Conservation (phyloP, 768 basidiomycete species). For the Imleria badia region DNA sequence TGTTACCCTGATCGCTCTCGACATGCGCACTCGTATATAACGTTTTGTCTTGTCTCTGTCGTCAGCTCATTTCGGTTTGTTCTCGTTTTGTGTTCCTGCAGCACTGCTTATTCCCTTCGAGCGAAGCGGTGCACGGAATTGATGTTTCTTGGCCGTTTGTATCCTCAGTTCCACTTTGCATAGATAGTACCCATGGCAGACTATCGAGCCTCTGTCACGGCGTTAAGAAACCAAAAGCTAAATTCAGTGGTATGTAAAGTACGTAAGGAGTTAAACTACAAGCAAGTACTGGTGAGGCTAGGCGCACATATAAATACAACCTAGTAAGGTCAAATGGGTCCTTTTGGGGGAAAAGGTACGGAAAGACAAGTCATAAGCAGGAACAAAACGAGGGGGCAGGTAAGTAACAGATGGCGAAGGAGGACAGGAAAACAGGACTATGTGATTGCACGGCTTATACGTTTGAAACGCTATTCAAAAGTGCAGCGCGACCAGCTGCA, state of each 20-base stretch:
- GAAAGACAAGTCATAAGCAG: neutral
- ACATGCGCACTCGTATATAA: slow-evolving; percentile 35
- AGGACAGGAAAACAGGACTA: neutral
- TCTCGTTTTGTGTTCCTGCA: slow-evolving; percentile 32
- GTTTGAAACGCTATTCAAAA: slow-evolving; percentile 25
- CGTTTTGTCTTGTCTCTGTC: slow-evolving; percentile 34
- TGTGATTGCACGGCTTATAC: slow-evolving; percentile 14
- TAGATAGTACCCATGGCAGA: neutral
- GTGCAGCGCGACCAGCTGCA: slow-evolving; percentile 24
- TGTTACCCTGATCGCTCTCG: slow-evolving; percentile 39
- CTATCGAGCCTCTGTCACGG: neutral
- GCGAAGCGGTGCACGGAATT: slow-evolving; percentile 10
- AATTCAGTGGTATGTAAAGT: slow-evolving; percentile 13
- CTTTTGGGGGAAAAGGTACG: neutral
- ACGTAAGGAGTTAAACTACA: neutral
- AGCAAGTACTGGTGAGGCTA: neutral
- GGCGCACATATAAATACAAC: slow-evolving; percentile 15
- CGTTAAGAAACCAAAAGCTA: neutral
- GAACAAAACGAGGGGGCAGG: neutral
- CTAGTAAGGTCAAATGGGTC: neutral
- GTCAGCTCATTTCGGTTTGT: slow-evolving; percentile 26
- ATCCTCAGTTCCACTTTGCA: slow-evolving; percentile 5
- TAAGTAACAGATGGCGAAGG: neutral
- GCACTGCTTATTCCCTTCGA: slow-evolving; percentile 1
- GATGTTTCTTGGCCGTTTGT: slow-evolving; percentile 14